Percentiles rank a stretch among this genome's conserved stretches.
Evolutionary conservation across 2,329 filamentous ascomycete genomes (phyloP).

Genomic region (Fusarium udum): DNA sequence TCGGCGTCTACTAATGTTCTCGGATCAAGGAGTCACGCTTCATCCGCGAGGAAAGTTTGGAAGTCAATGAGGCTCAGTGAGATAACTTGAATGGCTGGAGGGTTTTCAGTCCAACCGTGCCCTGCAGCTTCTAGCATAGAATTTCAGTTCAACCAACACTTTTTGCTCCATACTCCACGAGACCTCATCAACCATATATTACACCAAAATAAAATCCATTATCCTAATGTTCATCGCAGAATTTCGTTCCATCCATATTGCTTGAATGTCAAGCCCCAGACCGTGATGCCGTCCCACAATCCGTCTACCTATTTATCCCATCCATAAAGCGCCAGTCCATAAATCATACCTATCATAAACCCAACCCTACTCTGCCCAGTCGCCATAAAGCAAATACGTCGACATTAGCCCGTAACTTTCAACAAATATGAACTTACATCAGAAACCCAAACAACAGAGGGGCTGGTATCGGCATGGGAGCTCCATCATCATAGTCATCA

Average conservation of each 20-base stretch:
- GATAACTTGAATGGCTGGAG: neutral
- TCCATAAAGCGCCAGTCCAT: conserved; percentile 28
- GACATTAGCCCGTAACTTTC: neutral
- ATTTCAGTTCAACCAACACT: neutral
- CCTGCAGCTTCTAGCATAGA: neutral
- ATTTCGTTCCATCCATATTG: conserved; percentile 1
- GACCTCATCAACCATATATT: neutral
- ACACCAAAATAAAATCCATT: neutral
- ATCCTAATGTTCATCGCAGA: neutral
- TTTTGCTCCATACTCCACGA: neutral
- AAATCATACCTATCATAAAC: neutral
- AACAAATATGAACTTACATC: conserved; percentile 20
- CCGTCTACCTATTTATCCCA: conserved; percentile 12
- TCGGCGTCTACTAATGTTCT: neutral
- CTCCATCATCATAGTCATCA: conserved; percentile 37
- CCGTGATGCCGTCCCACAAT: conserved; percentile 9
- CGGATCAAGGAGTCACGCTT: neutral
- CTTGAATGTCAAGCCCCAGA: conserved; percentile 9
- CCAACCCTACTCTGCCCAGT: neutral
- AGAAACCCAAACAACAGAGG: conserved; percentile 36
- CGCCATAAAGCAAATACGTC: neutral
- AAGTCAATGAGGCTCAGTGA: neutral
- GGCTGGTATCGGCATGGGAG: conserved; percentile 26
- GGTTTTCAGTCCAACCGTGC: neutral
- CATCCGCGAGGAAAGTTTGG: neutral